Base-by-base conservation (phyloP, 2,329 filamentous ascomycete genomes). In the Cladosporium sp. region DNA sequence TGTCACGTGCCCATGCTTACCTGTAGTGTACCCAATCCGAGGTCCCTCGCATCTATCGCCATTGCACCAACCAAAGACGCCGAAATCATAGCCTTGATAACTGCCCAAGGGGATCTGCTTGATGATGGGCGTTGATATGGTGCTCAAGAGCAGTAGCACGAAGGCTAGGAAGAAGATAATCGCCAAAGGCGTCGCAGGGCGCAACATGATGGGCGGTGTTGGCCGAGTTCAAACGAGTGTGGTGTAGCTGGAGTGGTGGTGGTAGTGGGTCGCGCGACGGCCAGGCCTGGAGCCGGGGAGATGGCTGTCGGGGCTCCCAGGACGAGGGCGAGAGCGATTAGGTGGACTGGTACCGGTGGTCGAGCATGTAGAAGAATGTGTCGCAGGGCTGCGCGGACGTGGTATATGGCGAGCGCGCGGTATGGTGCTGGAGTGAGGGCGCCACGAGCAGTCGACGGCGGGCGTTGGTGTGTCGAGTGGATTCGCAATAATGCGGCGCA, bases 71-170 rank as follows among this genome's bases (percentile, higher is more conserved):
- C 95, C 95, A 81, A 98, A 94, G 59, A 98, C 93, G 59, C 95
- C 95, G 82, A 96, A 97, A 71, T 88, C 89, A 72, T 92, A 87
- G 73, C 90, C 88, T 51, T 89, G 81, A 75, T 89, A 94, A 62
- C 87, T 88, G 44, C 91, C 93, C 51, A 99, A 84, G 11, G 93
- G 92, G 57, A 99, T 96, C 30, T 84, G 86, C 75, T 90, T 88
- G 76, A 98, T 90, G 71, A 99, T 88, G 21, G 95, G 95, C 0
- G 92, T 93, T 1, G 94, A 97, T n/a, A 99, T 82, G 47, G 93
- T 92, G 57, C 93, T 92, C 47, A 99, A 84, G 57, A 98, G 83
- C 62, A 98, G 85, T 68, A 98, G 84, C 69, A 85, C 90, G 79
- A 99, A 97, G 71, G 94, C 93, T 74, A 87, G 85, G 69, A 96